Base-by-base conservation (phyloP, 2,329 filamentous ascomycete species). In the Chaetomium globosum region DNA sequence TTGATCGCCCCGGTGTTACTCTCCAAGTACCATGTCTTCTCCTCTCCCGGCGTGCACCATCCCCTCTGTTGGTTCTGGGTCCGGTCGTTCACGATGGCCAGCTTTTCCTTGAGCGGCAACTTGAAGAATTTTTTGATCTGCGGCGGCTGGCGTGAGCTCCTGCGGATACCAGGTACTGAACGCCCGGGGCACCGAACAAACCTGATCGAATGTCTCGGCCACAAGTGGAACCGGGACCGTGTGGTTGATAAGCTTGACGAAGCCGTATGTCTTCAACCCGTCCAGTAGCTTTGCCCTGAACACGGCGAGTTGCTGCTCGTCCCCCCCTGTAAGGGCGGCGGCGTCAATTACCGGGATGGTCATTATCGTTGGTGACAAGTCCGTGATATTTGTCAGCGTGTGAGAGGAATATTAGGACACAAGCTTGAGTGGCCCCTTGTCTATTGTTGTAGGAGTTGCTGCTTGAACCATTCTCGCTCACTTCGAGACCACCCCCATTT, bases 221-320 rank as follows among this genome's bases (percentile, higher is more conserved):
- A 56, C 53, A 19, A 19, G n/a, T 31, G 53, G 19, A 16, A 21
- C n/a, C 9, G 53, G 53, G 9, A 56, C n/a, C 6, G 19, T 39
- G 31, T 56, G 53, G 53, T 56, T 56, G 19, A 21, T 56, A 31
- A 56, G 53, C 53, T 21, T 19, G 31, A 56, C 53, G 21, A 56
- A 56, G 8, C 53, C 53, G 23, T 56, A 56, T 36, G 33, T 36
- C 9, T 36, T 36, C 33, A 36, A 36, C 33, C 33, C 33, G 12
- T 36, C 33, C 9, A 36, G 9, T 12, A 36, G 33, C 33, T 36
- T 36, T 36, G 52, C 23, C 52, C 23, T 31, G 28, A 52, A 52
- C 46, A 21, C n/a, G n/a, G 46, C 46, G 46, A 49, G 46, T 23
- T 49, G n/a, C 46, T 49, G 19, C 46, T 49, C 46, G 46, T 49